These are phyloP conservation scores for Alternaria hordeiaustralica DNA, from an alignment of 2,329 filamentous ascomycete genomes.

Conservation along the genomic window DNA sequence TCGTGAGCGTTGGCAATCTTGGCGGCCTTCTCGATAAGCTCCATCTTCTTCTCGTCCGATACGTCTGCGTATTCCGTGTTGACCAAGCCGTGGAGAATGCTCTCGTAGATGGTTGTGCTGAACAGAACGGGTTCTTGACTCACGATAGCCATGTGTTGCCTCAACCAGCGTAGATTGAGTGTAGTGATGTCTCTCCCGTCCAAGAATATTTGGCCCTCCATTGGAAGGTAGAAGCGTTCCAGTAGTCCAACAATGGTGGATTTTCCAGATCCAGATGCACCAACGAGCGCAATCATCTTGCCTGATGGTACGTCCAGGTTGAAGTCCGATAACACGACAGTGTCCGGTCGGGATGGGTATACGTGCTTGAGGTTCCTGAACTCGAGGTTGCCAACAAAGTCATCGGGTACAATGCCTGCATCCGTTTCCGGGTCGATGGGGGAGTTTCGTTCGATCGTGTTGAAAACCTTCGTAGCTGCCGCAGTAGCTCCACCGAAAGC, in stretches of 20 bases:
- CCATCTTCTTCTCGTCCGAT: constrained; percentile 69
- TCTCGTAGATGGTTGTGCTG: constrained; percentile 84
- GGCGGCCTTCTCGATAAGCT: constrained; percentile 79
- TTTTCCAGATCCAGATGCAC: constrained; percentile 93
- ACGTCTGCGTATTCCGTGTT: constrained; percentile 77
- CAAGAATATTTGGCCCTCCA: constrained; percentile 77
- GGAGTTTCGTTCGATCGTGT: constrained; percentile 86
- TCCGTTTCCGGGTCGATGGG: constrained; percentile 79
- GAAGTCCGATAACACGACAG: constrained; percentile 85
- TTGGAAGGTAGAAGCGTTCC: constrained; percentile 92
- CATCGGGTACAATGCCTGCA: constrained; percentile 73
- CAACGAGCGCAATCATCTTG: constrained; percentile 91
- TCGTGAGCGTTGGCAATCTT: constrained; percentile 94
- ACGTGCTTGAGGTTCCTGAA: constrained; percentile 87
- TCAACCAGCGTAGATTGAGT: constrained; percentile 87
- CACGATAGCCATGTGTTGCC: constrained; percentile 90
- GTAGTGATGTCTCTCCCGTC: constrained; percentile 83
- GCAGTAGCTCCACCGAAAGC: constrained; percentile 84
- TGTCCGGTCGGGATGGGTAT: constrained; percentile 91
- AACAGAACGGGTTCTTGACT: constrained; percentile 94
- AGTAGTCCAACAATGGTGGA: constrained; percentile 92
- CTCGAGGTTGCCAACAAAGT: constrained; percentile 78
- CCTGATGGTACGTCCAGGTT: constrained; percentile 81
- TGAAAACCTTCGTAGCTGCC: constrained; percentile 89
- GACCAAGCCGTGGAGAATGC: constrained; percentile 89